Evolutionary conservation across 208 protist genomes (phyloP).

Genomic region (Trypanosoma vivax): DNA sequence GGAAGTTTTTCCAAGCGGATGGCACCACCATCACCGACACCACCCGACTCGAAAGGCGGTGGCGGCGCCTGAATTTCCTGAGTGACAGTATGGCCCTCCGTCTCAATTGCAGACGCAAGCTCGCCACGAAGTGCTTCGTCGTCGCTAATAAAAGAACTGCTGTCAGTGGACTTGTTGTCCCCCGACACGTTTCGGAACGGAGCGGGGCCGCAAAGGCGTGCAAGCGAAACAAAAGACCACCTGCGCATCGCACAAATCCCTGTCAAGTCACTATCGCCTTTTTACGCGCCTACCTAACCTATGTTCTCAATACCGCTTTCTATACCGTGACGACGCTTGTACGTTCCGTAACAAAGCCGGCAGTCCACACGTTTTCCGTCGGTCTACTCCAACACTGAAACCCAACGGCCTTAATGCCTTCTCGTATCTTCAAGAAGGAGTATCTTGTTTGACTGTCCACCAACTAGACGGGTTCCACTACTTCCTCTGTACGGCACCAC

Average conservation of each 20-base stretch:
- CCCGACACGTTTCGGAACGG: neutral
- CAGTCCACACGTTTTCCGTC: too few relatives aligned
- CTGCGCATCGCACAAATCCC: constrained; percentile 11
- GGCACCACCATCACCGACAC: neutral
- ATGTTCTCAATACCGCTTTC: neutral
- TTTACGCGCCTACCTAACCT: neutral
- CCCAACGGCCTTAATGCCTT: too few relatives aligned
- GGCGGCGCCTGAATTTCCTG: constrained; percentile 2
- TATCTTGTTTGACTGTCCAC: too few relatives aligned
- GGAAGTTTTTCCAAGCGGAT: constrained; percentile 61
- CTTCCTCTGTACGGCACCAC: too few relatives aligned
- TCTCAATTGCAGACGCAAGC: constrained; percentile 46
- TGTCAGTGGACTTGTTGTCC: constrained; percentile 11
- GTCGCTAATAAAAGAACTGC: constrained; percentile 36
- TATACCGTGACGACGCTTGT: too few relatives aligned
- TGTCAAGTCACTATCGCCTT: neutral
- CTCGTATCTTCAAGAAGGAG: too few relatives aligned
- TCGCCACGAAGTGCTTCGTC: constrained; percentile 45
- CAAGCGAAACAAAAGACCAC: constrained; percentile 6
- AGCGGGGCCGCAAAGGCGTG: neutral
- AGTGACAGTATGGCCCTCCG: constrained; percentile 28
- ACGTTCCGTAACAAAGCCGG: too few relatives aligned
- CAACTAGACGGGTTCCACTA: too few relatives aligned
- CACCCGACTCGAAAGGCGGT: neutral
- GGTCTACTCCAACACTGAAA: too few relatives aligned